Conservation (phyloP, 495 filamentous ascomycete species). For the Beverwykella pulmonaria region DNA sequence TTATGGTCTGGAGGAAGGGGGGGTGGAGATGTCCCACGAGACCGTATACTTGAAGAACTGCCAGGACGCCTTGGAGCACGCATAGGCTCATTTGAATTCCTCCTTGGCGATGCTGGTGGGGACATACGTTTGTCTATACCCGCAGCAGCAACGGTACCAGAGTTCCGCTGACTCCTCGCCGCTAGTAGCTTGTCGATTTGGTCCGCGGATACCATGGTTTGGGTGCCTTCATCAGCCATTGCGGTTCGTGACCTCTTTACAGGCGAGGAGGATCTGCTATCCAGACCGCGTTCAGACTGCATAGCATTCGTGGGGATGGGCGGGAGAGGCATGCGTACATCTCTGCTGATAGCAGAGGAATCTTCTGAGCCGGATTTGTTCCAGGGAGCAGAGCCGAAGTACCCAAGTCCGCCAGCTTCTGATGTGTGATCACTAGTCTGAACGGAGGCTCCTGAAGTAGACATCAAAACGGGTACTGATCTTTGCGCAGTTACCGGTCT, state of each 20-base stretch:
- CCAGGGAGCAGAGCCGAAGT: slow-evolving; percentile 21
- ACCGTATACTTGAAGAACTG: slow-evolving; percentile 67
- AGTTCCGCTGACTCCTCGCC: slow-evolving; percentile 15
- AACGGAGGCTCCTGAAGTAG: background rate
- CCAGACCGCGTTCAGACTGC: slow-evolving; percentile 11
- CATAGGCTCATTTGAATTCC: slow-evolving; percentile 20
- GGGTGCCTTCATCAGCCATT: slow-evolving; percentile 44
- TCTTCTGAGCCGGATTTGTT: background rate
- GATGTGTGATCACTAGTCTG: slow-evolving; percentile 8
- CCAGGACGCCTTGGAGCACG: slow-evolving; percentile 59
- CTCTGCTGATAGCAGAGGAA: background rate
- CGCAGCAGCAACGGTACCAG: slow-evolving; percentile 23
- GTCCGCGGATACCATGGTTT: slow-evolving; percentile 45
- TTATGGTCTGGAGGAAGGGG: slow-evolving; percentile 82
- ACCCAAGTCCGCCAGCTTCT: slow-evolving; percentile 14
- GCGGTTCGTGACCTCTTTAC: slow-evolving; percentile 4
- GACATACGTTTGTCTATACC: slow-evolving; percentile 34
- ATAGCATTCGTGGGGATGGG: slow-evolving; percentile 23
- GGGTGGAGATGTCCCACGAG: slow-evolving; percentile 58
- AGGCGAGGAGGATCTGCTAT: background rate
- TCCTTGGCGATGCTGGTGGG: slow-evolving; percentile 30
- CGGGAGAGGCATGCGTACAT: slow-evolving; percentile 23
- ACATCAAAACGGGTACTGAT: slow-evolving; percentile 1
- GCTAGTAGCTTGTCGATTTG: slow-evolving; percentile 46
- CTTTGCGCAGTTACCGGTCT: slow-evolving; percentile 35